phyloP scores from a whole-genome alignment of 345 rosid species.

The Citropsis articulata region DNA sequence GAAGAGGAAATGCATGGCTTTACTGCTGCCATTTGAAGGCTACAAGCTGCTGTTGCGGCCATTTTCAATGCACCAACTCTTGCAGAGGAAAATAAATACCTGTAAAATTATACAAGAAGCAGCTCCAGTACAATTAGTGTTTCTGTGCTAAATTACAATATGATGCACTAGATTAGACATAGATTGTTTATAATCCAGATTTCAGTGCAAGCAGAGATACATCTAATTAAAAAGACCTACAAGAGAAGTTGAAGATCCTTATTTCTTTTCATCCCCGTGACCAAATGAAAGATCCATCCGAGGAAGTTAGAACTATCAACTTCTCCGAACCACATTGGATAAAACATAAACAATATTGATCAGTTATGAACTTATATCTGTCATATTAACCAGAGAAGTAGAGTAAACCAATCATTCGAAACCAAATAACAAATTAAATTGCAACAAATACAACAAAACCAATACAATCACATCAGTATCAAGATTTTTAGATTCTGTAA shows the following conservation, averaged over 20 bases:
- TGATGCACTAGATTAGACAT: background rate
- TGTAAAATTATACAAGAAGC: slow-evolving; percentile 8
- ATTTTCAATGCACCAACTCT: slow-evolving; percentile 36
- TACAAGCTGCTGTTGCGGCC: slow-evolving; percentile 59
- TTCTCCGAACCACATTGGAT: background rate
- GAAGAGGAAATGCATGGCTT: slow-evolving; percentile 56
- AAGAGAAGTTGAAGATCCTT: background rate
- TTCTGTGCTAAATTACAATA: background rate
- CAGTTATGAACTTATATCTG: background rate
- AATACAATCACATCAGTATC: background rate
- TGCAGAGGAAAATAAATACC: slow-evolving; percentile 17
- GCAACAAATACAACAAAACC: background rate
- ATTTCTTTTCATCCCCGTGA: too few relatives aligned
- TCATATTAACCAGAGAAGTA: background rate
- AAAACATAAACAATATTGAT: background rate
- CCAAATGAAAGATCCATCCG: background rate
- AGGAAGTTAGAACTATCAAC: background rate
- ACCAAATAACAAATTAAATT: background rate
- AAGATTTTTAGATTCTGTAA: background rate
- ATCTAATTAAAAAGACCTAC: too few relatives aligned
- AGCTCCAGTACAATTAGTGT: background rate
- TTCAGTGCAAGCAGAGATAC: too few relatives aligned
- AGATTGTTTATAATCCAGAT: background rate
- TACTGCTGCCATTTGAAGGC: slow-evolving; percentile 52
- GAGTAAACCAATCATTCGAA: background rate